Evolutionary conservation across 2,329 filamentous ascomycete genomes (phyloP).

Genomic region (Botryosphaeria dothidea): DNA sequence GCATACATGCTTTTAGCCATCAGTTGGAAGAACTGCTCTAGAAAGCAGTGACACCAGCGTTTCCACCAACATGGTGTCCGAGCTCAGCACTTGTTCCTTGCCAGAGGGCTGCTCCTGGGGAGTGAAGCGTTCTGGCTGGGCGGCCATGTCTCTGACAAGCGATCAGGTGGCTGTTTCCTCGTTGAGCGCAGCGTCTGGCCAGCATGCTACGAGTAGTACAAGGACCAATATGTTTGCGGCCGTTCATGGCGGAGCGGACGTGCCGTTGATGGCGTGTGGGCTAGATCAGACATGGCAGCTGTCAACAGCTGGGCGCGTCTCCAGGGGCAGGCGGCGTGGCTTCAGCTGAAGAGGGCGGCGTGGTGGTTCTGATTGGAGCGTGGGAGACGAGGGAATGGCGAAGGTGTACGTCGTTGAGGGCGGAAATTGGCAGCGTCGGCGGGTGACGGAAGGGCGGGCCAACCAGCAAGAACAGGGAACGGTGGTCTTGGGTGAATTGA

Average conservation of each 20-base stretch:
- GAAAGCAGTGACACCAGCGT: background rate
- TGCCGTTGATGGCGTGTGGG: background rate
- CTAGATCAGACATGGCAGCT: background rate
- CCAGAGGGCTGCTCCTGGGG: background rate
- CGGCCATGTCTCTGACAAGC: background rate
- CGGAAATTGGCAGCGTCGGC: background rate
- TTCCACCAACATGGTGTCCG: background rate
- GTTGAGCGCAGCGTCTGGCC: background rate
- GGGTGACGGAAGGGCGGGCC: background rate
- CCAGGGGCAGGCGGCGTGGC: background rate
- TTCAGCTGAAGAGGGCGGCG: conserved; percentile 2
- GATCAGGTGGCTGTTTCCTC: background rate
- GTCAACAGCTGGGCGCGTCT: background rate
- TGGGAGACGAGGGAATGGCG: background rate
- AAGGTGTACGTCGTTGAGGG: background rate
- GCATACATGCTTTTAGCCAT: background rate
- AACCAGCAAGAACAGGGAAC: no score
- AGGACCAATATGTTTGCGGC: background rate
- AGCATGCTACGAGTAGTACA: background rate
- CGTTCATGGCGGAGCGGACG: background rate
- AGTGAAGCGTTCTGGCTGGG: background rate
- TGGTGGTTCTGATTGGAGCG: background rate
- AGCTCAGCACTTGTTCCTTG: background rate
- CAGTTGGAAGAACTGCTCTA: background rate
- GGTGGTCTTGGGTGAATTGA: no score